A percentile compares a stretch with the other conserved stretches of the same genome.
Conservation (phyloP, 805 yeast genomes). For the Spathaspora boniae region DNA sequence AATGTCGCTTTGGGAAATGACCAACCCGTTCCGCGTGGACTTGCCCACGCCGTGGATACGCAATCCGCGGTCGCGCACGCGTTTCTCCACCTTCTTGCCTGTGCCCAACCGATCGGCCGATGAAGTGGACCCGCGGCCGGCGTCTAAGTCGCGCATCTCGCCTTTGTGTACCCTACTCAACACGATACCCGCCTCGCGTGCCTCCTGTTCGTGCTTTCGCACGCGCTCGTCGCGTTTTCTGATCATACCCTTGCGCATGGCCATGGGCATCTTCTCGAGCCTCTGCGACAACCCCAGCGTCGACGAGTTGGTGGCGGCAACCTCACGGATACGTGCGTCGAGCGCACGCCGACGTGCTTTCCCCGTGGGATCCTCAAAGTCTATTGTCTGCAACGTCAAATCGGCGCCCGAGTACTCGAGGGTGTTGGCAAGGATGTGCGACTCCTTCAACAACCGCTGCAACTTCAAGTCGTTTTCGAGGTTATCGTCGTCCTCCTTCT, state of each 20-base stretch:
- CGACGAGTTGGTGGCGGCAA: constrained; percentile 41
- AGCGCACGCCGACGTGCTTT: constrained; percentile 64
- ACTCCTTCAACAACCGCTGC: constrained; percentile 66
- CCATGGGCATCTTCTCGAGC: constrained; percentile 84
- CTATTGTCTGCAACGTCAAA: constrained; percentile 58
- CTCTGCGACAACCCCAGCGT: constrained; percentile 42
- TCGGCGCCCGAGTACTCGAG: constrained; percentile 62
- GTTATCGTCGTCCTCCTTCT: constrained; percentile 46
- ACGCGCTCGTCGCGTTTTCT: constrained; percentile 50
- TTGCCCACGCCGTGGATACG: constrained; percentile 73
- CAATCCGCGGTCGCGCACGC: constrained; percentile 70
- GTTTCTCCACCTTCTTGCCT: constrained; percentile 34
- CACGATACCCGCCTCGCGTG: constrained; percentile 88
- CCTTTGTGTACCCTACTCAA: constrained; percentile 69
- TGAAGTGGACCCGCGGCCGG: constrained; percentile 52
- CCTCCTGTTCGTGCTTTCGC: constrained; percentile 64
- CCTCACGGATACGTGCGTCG: constrained; percentile 50
- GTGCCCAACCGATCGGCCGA: constrained; percentile 52
- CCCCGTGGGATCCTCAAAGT: constrained; percentile 62
- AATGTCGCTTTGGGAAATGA: constrained; percentile 65
- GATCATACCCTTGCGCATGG: constrained; percentile 81
- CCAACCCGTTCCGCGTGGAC: constrained; percentile 74
- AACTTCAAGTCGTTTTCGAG: constrained; percentile 68
- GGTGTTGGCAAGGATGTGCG: constrained; percentile 54
- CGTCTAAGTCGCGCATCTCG: constrained; percentile 52